phyloP scores from a whole-genome alignment of 1,284 basidiomycete species.

The Puccinia novopanici region DNA sequence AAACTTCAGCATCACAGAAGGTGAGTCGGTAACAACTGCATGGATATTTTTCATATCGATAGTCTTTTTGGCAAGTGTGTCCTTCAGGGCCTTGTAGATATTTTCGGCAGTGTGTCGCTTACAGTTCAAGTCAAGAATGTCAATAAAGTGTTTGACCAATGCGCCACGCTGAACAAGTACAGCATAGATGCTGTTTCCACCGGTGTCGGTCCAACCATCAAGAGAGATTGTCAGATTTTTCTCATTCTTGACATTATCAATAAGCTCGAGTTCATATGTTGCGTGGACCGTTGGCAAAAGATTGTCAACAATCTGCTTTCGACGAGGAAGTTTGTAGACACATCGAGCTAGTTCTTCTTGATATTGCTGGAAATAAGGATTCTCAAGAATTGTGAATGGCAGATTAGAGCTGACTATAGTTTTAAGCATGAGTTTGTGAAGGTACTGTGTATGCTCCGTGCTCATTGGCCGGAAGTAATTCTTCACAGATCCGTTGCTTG shows the following conservation, averaged over 20 bases:
- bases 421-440: slow-evolving; percentile 22
- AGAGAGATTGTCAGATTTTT: slow-evolving; percentile 12
- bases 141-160: not conserved
- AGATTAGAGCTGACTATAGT: slow-evolving; percentile 14
- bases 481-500: not conserved
- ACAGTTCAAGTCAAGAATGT: slow-evolving; percentile 2
- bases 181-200: slow-evolving; percentile 31
- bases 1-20: slow-evolving; percentile 11
- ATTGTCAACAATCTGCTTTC: not conserved
- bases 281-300: slow-evolving; percentile 16
- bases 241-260: not conserved
- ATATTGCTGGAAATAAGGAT: slow-evolving; percentile 32
- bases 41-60: not conserved
- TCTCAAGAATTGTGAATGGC: not conserved
- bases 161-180: not conserved
- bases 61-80: not conserved
- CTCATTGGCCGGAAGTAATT: not conserved
- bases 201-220: slow-evolving; percentile 23
- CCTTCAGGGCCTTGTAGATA: slow-evolving; percentile 1
- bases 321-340: not conserved
- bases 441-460: not conserved
- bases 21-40: slow-evolving; percentile 23
- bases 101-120: slow-evolving; percentile 25
- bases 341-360: not conserved
- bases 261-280: not conserved